These are phyloP conservation scores for Lasiosphaeriaceae sp. DNA, from an alignment of 495 filamentous ascomycete genomes.

Conservation along the genomic window DNA sequence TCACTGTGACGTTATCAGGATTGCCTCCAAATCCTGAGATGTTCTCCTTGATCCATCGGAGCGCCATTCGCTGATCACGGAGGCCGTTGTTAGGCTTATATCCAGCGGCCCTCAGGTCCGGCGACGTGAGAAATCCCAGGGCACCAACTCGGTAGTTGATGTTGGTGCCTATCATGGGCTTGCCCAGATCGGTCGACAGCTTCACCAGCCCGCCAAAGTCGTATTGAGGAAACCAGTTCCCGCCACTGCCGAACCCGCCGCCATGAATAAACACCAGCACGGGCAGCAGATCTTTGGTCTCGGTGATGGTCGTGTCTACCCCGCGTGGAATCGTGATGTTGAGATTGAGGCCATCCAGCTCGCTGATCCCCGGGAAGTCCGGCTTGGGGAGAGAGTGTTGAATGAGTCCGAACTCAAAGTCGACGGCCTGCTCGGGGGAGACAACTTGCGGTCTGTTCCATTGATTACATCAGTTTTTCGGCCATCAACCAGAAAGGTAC, in stretches of 20 bases:
- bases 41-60: slow-evolving; percentile 50
- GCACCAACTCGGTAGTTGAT: slow-evolving; percentile 9
- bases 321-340: background rate
- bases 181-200: slow-evolving; percentile 25
- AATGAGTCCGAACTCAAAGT: background rate
- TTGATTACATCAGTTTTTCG: background rate
- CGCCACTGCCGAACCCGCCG: slow-evolving; percentile 2
- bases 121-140: slow-evolving; percentile 1
- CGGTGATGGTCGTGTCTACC: background rate
- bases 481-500: background rate
- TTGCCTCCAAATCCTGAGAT: slow-evolving; percentile 50
- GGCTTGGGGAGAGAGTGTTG: slow-evolving; percentile 4
- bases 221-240: slow-evolving; percentile 4
- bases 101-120: background rate
- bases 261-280: slow-evolving; percentile 5
- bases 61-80: slow-evolving; percentile 37
- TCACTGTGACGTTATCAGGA: slow-evolving; percentile 34
- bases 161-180: slow-evolving; percentile 39
- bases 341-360: slow-evolving; percentile 1
- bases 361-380: background rate
- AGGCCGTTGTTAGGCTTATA: slow-evolving; percentile 36
- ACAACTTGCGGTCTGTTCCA: background rate
- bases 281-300: background rate
- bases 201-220: background rate
- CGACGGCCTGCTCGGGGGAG: background rate